Conservation (phyloP, 306 rosid species). For the Macrotyloma uniflorum region DNA sequence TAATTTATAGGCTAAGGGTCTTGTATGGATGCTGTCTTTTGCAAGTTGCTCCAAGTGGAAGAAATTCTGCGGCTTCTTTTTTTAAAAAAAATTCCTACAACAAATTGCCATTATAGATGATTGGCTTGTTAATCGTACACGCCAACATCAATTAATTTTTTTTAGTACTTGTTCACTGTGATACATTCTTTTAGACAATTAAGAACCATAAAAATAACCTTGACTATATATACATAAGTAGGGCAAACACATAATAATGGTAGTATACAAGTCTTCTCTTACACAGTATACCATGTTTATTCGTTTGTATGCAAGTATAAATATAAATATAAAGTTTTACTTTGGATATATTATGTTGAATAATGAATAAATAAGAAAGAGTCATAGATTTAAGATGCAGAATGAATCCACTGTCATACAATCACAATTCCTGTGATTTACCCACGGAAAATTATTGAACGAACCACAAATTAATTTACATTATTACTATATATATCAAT, state of each 20-base stretch:
- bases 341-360: no score
- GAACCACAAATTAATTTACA: no score
- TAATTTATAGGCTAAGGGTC: conserved; percentile 11
- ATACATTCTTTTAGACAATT: background rate
- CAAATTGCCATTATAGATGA: background rate
- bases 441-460: no score
- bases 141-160: background rate
- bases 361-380: no score
- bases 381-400: no score
- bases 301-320: no score
- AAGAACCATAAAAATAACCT: no score
- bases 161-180: background rate
- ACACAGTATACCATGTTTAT: no score
- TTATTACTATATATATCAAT: background rate
- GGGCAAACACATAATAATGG: background rate
- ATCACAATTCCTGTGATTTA: no score
- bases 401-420: no score
- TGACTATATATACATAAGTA: background rate
- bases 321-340: no score
- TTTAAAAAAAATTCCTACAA: background rate
- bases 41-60: background rate
- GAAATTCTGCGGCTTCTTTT: background rate
- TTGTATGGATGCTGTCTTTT: background rate
- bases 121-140: background rate
- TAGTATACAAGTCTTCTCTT: no score